Evolutionary conservation across 2,329 filamentous ascomycete species (phyloP).

Genomic region (Nannizziopsis arthrosporioides): DNA sequence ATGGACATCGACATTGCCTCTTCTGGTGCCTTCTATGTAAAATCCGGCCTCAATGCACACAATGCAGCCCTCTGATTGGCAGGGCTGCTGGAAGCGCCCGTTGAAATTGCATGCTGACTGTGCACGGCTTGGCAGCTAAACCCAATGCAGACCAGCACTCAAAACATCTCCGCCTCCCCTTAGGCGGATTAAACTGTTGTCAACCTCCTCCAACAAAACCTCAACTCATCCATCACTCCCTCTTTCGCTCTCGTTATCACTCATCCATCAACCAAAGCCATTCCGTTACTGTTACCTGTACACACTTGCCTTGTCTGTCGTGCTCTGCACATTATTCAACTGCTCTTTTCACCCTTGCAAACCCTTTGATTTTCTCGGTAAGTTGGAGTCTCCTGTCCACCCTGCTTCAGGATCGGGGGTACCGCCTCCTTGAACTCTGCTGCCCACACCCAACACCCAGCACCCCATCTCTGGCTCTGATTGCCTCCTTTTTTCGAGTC

Average conservation of each 20-base stretch:
- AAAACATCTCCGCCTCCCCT: slow-evolving; percentile 13
- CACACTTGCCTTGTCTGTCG: neutral
- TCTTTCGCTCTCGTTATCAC: slow-evolving; percentile 10
- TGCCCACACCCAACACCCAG: neutral
- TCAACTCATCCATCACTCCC: slow-evolving; percentile 13
- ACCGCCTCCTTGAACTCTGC: neutral
- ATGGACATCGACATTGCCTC: neutral
- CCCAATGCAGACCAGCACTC: slow-evolving; percentile 9
- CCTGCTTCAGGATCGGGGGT: slow-evolving; percentile 1
- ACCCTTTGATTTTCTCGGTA: slow-evolving; percentile 12
- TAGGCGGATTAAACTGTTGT: slow-evolving; percentile 8
- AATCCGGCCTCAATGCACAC: neutral
- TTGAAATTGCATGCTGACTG: slow-evolving; percentile 1
- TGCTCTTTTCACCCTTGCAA: slow-evolving; percentile 14
- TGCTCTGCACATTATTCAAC: slow-evolving; percentile 13
- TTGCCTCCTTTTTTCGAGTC: neutral
- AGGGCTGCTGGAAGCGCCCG: slow-evolving; percentile 1
- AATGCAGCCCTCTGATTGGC: slow-evolving; percentile 1
- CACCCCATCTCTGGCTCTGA: neutral
- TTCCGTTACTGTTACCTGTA: slow-evolving; percentile 1
- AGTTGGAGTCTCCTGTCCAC: neutral
- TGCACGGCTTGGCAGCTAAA: slow-evolving; percentile 3
- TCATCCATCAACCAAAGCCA: slow-evolving; percentile 7
- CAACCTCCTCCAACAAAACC: slow-evolving; percentile 14
- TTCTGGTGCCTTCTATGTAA: neutral